Base-by-base conservation (phyloP, 2,329 filamentous ascomycete genomes). In the Emmonsiellopsis sp. region DNA sequence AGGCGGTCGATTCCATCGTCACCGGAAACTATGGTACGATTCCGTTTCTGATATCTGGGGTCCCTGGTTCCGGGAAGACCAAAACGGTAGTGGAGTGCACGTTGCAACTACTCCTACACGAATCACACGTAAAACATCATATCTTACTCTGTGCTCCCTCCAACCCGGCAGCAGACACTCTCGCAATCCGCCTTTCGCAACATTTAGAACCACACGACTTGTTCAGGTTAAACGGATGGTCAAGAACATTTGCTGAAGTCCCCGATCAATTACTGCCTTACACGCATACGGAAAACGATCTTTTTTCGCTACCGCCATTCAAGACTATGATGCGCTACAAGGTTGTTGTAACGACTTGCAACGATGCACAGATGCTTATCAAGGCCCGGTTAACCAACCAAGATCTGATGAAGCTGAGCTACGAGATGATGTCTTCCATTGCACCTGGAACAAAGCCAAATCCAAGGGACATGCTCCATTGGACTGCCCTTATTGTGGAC, bases 41-140 rank as follows among this genome's bases (percentile, higher is more conserved):
- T 6, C 75, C 75, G 2, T 78, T 73, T 56, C 64, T 77, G 8
- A 73, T 78, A 15, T 72, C 70, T 7, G 76, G 76, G 0, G 75
- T 76, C 8, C 75, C 76, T 9, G 76, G 76, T n/a, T 78, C 75
- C 6, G 76, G 76, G 0, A 78, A 79, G 59, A 78, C 76, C 7
- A 77, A 77, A 55, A 77, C 75, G 2, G 58, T 77, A 1, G 74
- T 77, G 15, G 76, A 77, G 59, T 66, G 67, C 50, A 69, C 73
- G 8, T 54, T 66, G 34, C 67, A 70, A 55, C 55, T 70, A 15
- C 55, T 65, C 16, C 44, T 32, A 3, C 38, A 35, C 26, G 38
- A 48, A 10, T 41, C 40, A 7, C 50, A 55, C 11, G 40, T 53
- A 13, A 41, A 52, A 50, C 61, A 61, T 32, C 72, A 74, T 58